Base-by-base conservation (phyloP, 495 filamentous ascomycete species). In the Chaetomium cochliodes region DNA sequence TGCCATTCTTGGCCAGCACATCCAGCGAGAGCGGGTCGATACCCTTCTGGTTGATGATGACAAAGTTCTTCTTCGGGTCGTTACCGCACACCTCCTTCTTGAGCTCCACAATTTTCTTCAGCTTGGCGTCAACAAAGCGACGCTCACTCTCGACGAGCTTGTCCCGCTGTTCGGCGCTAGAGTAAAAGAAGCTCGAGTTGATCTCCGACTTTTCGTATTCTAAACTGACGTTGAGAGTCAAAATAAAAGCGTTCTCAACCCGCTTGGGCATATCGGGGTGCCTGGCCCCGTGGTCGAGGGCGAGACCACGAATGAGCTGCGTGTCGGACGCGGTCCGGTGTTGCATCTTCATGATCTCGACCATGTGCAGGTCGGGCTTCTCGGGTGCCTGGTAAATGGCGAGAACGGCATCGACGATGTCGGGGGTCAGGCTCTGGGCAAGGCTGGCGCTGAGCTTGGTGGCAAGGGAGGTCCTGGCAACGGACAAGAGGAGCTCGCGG, bases 261-360 rank as follows among this genome's bases (percentile, higher is more conserved):
- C 90, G 83, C 82, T 96, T 97, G 6, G 94, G 92, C 94, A 99
- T 99, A 72, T 99, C 94, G 5, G 94, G 94, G 74, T 99, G 94
- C 72, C 94, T 85, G 5, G 94, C 94, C 68, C 94, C 94, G 76
- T 99, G 94, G 66, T 99, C 94, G 63, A 99, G 80, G 8, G 91
- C 94, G 39, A 99, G 84, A 60, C 94, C 94, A 65, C 88, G 86
- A 72, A 99, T 96, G 49, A 99, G 86, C 71, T 96, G 92, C 28
- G 94, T 99, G 76, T 99, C 94, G 13, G 94, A 90, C 53, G 94
- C 93, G 44, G 90, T 90, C 62, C 93, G 91, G 80, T 99, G 94
- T 76, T 98, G 94, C 94, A 99, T 99, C 74, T 96, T 97, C 96
- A 98, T 98, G 68, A 99, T 97, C 78, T 99, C 94, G 67, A 99